These are phyloP conservation scores for Lablab purpureus DNA, from an alignment of 306 rosid genomes.

Conservation along the genomic window DNA sequence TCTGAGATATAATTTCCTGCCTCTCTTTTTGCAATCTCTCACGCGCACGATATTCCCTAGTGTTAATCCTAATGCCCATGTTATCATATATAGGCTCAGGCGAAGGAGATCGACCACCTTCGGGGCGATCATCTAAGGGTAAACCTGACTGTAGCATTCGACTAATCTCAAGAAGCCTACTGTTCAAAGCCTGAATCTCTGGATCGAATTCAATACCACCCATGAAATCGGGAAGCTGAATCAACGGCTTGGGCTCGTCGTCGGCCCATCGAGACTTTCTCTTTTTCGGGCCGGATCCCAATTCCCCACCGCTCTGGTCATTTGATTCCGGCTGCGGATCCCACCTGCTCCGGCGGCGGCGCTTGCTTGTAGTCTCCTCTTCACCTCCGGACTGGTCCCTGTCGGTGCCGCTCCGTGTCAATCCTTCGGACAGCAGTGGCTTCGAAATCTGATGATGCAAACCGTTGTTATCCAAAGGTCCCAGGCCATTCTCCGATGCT, in stretches of 20 bases:
- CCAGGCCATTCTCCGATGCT: conserved; percentile 35
- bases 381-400: conserved; percentile 90
- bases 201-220: conserved; percentile 98
- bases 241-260: conserved; percentile 88
- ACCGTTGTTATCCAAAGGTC: not conserved
- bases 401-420: conserved; percentile 83
- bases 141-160: conserved; percentile 92
- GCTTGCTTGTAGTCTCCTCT: conserved; percentile 86
- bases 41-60: conserved; percentile 93
- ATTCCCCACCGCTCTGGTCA: conserved; percentile 65
- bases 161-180: conserved; percentile 93
- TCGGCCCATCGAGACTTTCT: conserved; percentile 97
- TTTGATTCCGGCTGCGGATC: conserved; percentile 95
- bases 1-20: conserved; percentile 91
- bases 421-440: conserved; percentile 73
- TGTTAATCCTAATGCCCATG: conserved; percentile 91
- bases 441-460: conserved; percentile 45
- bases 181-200: conserved; percentile 91
- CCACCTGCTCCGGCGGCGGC: conserved; percentile 93
- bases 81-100: conserved; percentile 97
- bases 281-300: conserved; percentile 71
- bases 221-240: conserved; percentile 96
- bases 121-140: conserved; percentile 93
- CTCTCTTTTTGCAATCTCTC: conserved; percentile 92
- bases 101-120: conserved; percentile 96